These are phyloP conservation scores for Naganishia vaughanmartiniae DNA, from an alignment of 768 basidiomycete genomes.

Conservation along the genomic window DNA sequence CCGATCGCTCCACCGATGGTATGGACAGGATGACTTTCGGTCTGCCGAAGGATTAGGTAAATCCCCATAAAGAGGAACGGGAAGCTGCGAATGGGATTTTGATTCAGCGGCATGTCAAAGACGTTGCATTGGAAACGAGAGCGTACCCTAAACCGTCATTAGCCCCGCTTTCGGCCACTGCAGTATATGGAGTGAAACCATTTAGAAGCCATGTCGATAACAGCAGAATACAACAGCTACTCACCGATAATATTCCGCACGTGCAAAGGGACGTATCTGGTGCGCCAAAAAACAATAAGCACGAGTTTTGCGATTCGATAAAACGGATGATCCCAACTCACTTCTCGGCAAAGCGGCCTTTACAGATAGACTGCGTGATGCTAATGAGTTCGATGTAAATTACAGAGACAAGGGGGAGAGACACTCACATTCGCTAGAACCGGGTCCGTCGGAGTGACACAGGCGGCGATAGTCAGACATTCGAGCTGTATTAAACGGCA, in stretches of 20 bases:
- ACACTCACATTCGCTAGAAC: constrained; percentile 50
- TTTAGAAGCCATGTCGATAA: background rate
- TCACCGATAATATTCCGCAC: constrained; percentile 53
- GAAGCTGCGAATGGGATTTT: constrained; percentile 35
- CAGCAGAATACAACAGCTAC: background rate
- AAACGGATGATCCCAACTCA: background rate
- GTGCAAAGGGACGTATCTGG: constrained; percentile 50
- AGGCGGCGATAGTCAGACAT: constrained; percentile 51
- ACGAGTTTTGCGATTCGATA: background rate
- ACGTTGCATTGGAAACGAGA: background rate
- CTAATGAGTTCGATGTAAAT: background rate
- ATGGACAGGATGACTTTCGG: constrained; percentile 37
- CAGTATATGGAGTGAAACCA: background rate
- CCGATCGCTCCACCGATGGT: constrained; percentile 49
- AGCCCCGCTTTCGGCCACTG: constrained; percentile 53
- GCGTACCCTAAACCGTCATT: constrained; percentile 54
- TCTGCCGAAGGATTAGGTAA: constrained; percentile 50
- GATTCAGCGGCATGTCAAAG: background rate
- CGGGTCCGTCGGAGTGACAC: constrained; percentile 55
- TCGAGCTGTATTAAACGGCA: constrained; percentile 42
- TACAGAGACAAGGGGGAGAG: constrained; percentile 33
- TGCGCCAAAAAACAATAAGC: background rate
- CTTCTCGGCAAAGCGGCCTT: constrained; percentile 54
- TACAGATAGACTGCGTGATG: constrained; percentile 30
- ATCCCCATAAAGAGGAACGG: constrained; percentile 54